Conservation (phyloP, 345 rosid species). For the Reutealis trisperma region DNA sequence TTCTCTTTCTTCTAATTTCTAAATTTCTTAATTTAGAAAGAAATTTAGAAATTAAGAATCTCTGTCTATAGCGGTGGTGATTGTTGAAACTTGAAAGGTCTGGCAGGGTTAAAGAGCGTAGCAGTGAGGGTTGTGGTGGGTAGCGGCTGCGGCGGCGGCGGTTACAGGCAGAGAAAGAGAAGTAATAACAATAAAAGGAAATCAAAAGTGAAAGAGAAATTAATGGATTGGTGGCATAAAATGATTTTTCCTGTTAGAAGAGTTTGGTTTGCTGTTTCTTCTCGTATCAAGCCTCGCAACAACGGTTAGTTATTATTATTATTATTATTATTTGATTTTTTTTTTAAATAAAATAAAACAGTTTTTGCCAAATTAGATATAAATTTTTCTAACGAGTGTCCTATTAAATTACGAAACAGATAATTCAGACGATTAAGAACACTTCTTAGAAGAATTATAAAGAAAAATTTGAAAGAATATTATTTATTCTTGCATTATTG, state of each 20-base stretch:
- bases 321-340: too few species aligned
- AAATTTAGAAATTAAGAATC: too few species aligned
- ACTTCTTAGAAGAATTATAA: too few species aligned
- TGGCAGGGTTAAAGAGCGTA: constrained; percentile 42
- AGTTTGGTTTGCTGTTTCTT: constrained; percentile 51
- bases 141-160: constrained; percentile 11
- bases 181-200: neutral
- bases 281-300: constrained; percentile 51
- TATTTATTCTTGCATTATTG: too few species aligned
- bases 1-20: neutral
- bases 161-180: neutral
- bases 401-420: too few species aligned
- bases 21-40: too few species aligned
- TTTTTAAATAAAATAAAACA: too few species aligned
- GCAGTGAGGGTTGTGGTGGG: constrained; percentile 32
- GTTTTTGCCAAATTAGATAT: too few species aligned
- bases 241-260: constrained; percentile 54
- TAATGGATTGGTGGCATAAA: constrained; percentile 57
- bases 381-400: too few species aligned
- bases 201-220: constrained; percentile 5
- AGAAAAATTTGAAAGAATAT: too few species aligned
- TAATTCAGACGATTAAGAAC: too few species aligned
- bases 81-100: constrained; percentile 15
- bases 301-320: constrained; percentile 33
- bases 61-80: neutral